phyloP scores from a whole-genome alignment of 2,329 filamentous ascomycete species.

The Alternaria consortialis region DNA sequence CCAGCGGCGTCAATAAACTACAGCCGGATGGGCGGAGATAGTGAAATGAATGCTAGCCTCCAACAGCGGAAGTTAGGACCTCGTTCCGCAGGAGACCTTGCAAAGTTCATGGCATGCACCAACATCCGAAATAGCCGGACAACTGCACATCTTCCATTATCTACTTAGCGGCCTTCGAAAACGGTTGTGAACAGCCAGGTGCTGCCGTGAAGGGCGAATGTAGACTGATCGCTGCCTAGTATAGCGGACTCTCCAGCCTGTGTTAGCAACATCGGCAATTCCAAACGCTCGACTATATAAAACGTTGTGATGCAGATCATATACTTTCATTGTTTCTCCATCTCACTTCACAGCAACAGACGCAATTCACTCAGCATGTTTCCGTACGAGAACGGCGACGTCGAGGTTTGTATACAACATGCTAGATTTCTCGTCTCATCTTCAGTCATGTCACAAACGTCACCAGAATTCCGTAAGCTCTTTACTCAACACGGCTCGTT shows the following conservation, averaged over 20 bases:
- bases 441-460: slow-evolving; percentile 12
- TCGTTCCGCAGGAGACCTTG: background rate
- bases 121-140: slow-evolving; percentile 1
- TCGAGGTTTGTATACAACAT: slow-evolving; percentile 6
- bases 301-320: background rate
- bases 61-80: background rate
- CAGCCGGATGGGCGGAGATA: background rate
- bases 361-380: background rate
- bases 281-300: slow-evolving; percentile 2
- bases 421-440: slow-evolving; percentile 8
- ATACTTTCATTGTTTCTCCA: background rate
- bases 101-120: background rate
- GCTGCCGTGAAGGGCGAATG: background rate
- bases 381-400: slow-evolving; percentile 5
- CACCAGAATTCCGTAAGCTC: slow-evolving; percentile 12
- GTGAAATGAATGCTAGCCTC: background rate
- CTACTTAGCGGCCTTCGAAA: background rate
- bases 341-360: background rate
- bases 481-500: slow-evolving; percentile 2
- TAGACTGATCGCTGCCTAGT: background rate
- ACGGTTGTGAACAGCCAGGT: background rate
- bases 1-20: background rate
- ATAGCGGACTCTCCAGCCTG: background rate
- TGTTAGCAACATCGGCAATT: background rate
- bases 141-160: background rate